Evolutionary conservation across 192 early-diverging fungal species (phyloP), one percentile per base, ranked within the genome.

Genomic region (Funneliformis mosseae): DNA sequence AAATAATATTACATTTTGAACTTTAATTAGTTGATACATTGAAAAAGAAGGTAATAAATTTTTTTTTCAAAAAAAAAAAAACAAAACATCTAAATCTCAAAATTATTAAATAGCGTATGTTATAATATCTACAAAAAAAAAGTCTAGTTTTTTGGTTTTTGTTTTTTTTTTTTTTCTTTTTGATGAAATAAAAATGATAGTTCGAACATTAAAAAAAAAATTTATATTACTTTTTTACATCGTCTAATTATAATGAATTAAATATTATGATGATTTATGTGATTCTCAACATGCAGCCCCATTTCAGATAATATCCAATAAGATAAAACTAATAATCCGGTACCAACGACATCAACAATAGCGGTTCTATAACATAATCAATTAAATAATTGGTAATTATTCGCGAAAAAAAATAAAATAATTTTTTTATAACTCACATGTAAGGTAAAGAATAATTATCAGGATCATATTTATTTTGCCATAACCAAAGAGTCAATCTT

Each of bases 381-480:
- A 46, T 14, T 61, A 74, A 21, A 27, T 21, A 66, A 48, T 16
- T 76, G 45, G 61, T 42, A 74, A 71, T 28, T 21, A 83, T 27
- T 23, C 14, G 55, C 2, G 9, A 28, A 43, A 42, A n/a, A n/a
- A 18, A 62, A 71, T 42, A 48, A 41, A 43, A 76, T 60, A 16
- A 59, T 77, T 76, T 59, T 77, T 21, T 14, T 11, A 43, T 12
- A 39, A 85, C 89, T 89, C 87, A 90, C 90, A 91, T 46, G 74
- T 89, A 88, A 0, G 90, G 90, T 42, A 89, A 62, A 0, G 87
- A 88, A 83, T 91, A 95, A 83, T 95, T 93, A 71, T 95, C 94
- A 14, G 94, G 94, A 74, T 95, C 93, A 66, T 95, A 93, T 16
- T 88, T 86, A n/a, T 86, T 81, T n/a, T 83, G 76, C 94, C 94